Evolutionary conservation across 225 moss, liverwort and hornwort species (phyloP), one percentile per base, ranked within the genome.

Genomic region (Bryoerythrophyllum caledonicum): DNA sequence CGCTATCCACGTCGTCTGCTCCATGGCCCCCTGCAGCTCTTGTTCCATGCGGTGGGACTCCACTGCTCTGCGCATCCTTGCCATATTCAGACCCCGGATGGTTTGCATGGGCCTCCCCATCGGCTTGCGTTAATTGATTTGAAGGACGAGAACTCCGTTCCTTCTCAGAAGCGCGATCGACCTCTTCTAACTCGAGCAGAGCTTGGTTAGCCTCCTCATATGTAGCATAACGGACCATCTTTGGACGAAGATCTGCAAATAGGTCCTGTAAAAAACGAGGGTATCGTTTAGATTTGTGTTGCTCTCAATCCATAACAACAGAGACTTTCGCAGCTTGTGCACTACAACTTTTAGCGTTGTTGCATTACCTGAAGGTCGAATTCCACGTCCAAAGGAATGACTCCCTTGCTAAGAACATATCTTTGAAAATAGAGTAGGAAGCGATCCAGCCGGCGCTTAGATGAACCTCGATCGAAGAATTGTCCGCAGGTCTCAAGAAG

Each of bases 401-500:
- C 91, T 55, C 97, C 97, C 84, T 99, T 99, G 79, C 97, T 93
- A 19, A 99, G 84, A 73, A 99, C 94, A 70, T 99, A 95, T 89
- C 94, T 87, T 82, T 99, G 97, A 61, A 99, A 99, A 76, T 94
- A 95, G 10, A 93, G 86, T 41, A 99, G 75, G 73, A 94, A 99
- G 19, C 93, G 89, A 81, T 99, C 97, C 61, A 99, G 89, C 70
- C 97, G 85, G 56, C 94, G 87, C 86, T 92, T 99, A 10, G 97
- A 99, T 35, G 97, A 94, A 56, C 97, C 97, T 73, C 97, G 94
- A 82, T 99, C 97, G 74, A 99, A 99, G 60, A 95, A 99, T 60
- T 99, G 97, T 43, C 97, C 97, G 83, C 97, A 99, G 24, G 97
- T 99, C 82, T 93, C 91, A 35, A 99, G 93, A 78, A 99, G 91